Base-by-base conservation (phyloP, 176 grass and related monocot species). In the Dactylis glomerata region DNA sequence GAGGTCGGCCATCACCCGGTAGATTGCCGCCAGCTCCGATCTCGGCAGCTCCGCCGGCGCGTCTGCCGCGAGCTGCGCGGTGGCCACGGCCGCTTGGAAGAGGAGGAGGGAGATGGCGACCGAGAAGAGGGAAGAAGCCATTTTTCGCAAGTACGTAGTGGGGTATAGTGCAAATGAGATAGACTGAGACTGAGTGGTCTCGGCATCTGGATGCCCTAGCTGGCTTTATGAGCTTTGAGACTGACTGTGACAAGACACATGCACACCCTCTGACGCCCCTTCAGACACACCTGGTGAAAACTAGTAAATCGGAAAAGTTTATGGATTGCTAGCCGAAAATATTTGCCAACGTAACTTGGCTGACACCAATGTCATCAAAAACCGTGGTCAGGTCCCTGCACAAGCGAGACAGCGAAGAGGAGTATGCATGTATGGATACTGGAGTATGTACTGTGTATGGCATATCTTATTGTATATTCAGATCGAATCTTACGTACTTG, bases 1-100 rank as follows among this genome's bases (percentile, higher is more conserved):
- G 69, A 97, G 92, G 55, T 83, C 87, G 5, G 75, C 79, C 87
- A 94, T 69, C 23, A 94, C 80, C 1, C 89, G 82, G 49, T 88
- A 92, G 20, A 97, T 56, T 45, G 85, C 92, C 56, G 88, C 77
- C 9, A 97, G 91, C 89, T 97, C 92, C 10, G 87, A 84, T 12
- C 49, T 66, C 2, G 73, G 74, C 55, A 97, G 73, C 86, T 91
- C 67, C 62, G 28, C 51, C 85, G 33, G 72, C 81, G 77, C 81
- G 33, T 80, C 88, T 30, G 4, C 55, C 30, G 45, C 26, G 36
- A 38, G 74, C 51, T 68, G 79, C 68, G 44, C 52, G 61, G 51
- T 9, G 68, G 56, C 16, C 46, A 26, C 10, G 56, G 87, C 50
- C 1, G 11, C 75, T 8, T 37, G 59, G 47, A 80, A 14, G 30